Evolutionary conservation across 805 yeast genomes (phyloP).

Genomic region (Sugiyamaella boreocaroliniensis): DNA sequence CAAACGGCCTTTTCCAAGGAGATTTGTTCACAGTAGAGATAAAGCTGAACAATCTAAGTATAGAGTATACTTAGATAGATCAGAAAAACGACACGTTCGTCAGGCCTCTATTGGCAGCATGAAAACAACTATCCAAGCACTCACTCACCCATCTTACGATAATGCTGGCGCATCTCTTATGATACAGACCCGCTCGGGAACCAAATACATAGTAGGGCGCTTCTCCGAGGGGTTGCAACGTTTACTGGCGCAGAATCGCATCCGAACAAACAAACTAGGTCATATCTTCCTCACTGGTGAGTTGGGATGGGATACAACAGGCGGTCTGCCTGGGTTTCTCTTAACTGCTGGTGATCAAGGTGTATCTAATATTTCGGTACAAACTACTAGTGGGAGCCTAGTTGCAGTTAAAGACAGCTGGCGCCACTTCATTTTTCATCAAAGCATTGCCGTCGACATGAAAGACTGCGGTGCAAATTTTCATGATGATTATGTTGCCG

Average conservation of each 20-base stretch:
- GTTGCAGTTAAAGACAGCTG: slow-evolving; percentile 46
- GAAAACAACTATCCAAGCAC: slow-evolving; percentile 26
- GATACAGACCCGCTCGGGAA: slow-evolving; percentile 43
- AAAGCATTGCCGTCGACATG: slow-evolving; percentile 49
- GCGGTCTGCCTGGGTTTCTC: slow-evolving; percentile 90
- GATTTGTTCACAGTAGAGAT: no score
- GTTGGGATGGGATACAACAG: slow-evolving; percentile 60
- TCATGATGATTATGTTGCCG: slow-evolving; percentile 27
- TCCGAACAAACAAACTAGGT: slow-evolving; percentile 50
- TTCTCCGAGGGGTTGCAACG: slow-evolving; percentile 86
- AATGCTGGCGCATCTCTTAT: slow-evolving; percentile 43
- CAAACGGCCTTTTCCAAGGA: no score
- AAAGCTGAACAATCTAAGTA: no score
- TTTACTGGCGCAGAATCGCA: slow-evolving; percentile 51
- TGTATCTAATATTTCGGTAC: slow-evolving; percentile 11
- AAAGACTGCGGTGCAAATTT: slow-evolving; percentile 23
- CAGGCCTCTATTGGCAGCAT: slow-evolving; percentile 14
- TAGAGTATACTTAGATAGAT: no score
- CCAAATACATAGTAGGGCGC: slow-evolving; percentile 64
- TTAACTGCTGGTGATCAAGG: slow-evolving; percentile 79
- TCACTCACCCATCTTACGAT: slow-evolving; percentile 43
- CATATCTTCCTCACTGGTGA: slow-evolving; percentile 76
- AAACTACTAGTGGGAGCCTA: slow-evolving; percentile 1
- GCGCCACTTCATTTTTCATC: slow-evolving; percentile 80
- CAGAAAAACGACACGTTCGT: not conserved